Evolutionary conservation across 345 rosid species (phyloP).

Genomic region (Populus tremula): DNA sequence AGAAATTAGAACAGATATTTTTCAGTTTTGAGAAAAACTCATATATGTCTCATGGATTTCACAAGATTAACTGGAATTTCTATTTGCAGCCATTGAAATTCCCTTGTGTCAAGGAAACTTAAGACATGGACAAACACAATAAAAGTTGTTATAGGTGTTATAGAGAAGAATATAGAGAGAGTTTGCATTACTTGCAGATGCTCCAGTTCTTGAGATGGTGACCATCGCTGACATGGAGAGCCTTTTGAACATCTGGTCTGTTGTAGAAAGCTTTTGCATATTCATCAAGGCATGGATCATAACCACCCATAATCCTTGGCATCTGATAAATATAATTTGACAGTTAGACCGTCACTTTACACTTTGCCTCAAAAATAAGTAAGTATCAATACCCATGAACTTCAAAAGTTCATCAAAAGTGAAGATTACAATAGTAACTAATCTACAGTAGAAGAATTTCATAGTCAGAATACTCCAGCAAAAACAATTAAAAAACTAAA

Average conservation of each 20-base stretch:
- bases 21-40: not conserved
- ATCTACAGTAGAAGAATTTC: not conserved
- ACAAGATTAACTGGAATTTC: not conserved
- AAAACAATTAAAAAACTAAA: not conserved
- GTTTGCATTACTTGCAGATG: constrained; percentile 75
- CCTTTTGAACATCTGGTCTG: constrained; percentile 73
- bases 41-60: not conserved
- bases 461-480: not conserved
- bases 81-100: not conserved
- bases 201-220: constrained; percentile 63
- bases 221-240: constrained; percentile 80
- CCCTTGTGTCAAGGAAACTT: not conserved
- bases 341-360: not conserved
- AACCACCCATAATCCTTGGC: constrained; percentile 79
- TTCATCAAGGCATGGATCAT: constrained; percentile 78
- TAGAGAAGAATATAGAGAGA: not conserved
- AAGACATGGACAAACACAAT: not conserved
- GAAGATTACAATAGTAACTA: not conserved
- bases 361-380: not conserved
- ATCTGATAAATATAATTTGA: constrained; percentile 31
- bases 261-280: constrained; percentile 72
- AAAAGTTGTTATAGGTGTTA: not conserved
- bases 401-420: not conserved
- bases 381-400: not conserved
- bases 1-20: not conserved